These are phyloP conservation scores for Podospora sp. DNA, from an alignment of 495 filamentous ascomycete genomes.

Conservation along the genomic window DNA sequence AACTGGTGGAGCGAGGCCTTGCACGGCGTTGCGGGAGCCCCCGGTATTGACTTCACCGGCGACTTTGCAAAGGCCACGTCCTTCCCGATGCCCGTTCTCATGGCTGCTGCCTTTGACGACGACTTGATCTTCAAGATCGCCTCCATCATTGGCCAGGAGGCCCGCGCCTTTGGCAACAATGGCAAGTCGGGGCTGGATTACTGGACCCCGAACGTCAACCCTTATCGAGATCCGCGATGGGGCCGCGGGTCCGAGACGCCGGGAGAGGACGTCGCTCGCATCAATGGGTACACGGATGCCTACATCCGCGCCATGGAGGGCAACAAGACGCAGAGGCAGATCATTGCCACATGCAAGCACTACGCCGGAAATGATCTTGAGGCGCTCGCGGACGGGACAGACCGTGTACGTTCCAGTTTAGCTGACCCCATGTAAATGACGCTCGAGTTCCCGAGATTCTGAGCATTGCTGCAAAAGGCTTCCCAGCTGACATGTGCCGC, in stretches of 20 bases:
- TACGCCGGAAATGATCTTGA: slow-evolving; percentile 47
- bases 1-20: slow-evolving; percentile 59
- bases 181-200: slow-evolving; percentile 60
- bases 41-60: slow-evolving; percentile 42
- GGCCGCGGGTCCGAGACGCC: slow-evolving; percentile 40
- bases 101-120: slow-evolving; percentile 53
- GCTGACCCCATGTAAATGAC: too few species aligned
- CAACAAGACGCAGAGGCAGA: slow-evolving; percentile 8
- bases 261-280: slow-evolving; percentile 45
- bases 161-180: slow-evolving; percentile 65
- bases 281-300: slow-evolving; percentile 43
- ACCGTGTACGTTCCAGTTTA: too few species aligned
- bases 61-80: slow-evolving; percentile 51
- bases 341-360: slow-evolving; percentile 45
- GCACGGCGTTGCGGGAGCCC: slow-evolving; percentile 47
- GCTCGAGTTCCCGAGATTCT: too few species aligned
- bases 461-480: too few species aligned
- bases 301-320: slow-evolving; percentile 38
- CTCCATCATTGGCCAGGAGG: slow-evolving; percentile 59
- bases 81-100: slow-evolving; percentile 50
- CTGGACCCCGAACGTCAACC: slow-evolving; percentile 73
- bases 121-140: slow-evolving; percentile 47
- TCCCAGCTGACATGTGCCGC: slow-evolving; percentile 16
- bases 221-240: slow-evolving; percentile 56
- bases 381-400: not conserved